These are phyloP conservation scores for Diphasiastrum complanatum DNA, from an alignment of 83 land plant species.

Conservation along the genomic window DNA sequence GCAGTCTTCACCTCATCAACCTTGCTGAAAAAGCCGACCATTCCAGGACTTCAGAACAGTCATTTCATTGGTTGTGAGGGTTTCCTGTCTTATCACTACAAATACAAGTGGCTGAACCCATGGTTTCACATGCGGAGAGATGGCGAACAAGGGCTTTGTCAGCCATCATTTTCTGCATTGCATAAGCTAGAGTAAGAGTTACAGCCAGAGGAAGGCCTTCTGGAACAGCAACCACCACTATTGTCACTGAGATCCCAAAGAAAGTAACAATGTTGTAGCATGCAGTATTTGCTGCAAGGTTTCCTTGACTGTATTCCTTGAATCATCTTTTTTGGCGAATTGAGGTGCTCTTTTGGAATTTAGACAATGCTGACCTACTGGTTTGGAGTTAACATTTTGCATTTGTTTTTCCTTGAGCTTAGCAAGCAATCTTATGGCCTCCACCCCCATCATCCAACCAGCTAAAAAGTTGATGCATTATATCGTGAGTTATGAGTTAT, in stretches of 20 bases:
- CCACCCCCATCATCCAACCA: no score
- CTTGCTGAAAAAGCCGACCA: constrained; percentile 16
- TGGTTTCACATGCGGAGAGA: constrained; percentile 36
- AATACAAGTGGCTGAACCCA: constrained; percentile 39
- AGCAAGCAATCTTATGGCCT: no score
- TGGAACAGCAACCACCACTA: constrained; percentile 39
- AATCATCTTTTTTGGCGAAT: no score
- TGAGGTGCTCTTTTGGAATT: no score
- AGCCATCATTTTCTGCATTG: constrained; percentile 39
- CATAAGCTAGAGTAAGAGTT: constrained; percentile 36
- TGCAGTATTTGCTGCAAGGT: no score
- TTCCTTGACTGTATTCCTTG: no score
- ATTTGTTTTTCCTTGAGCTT: no score
- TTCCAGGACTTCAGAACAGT: constrained; percentile 36
- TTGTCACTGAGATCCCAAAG: constrained; percentile 35
- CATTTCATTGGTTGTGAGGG: constrained; percentile 39
- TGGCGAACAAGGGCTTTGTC: constrained; percentile 41
- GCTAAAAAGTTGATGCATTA: no score
- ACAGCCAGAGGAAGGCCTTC: constrained; percentile 41
- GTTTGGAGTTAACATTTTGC: no score
- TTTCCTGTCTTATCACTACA: constrained; percentile 42
- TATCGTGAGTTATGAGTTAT: no score
- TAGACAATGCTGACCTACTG: no score
- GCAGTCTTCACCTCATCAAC: constrained; percentile 31
- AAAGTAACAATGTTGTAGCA: constrained; percentile 27